phyloP scores from a whole-genome alignment of 139 green algal genomes.

The Tetraselmis chui region DNA sequence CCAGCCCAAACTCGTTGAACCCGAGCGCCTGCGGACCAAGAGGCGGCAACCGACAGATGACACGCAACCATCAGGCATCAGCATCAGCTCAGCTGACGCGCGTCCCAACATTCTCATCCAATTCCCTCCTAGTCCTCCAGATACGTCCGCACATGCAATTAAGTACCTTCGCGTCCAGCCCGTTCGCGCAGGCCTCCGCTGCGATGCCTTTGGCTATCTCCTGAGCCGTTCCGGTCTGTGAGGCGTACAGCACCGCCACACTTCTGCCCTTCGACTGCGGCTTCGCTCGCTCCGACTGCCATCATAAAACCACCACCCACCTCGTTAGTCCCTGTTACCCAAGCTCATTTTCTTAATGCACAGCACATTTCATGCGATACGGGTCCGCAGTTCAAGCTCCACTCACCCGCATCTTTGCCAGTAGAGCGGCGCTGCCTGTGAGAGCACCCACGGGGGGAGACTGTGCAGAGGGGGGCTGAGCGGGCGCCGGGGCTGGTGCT shows the following conservation, averaged over 20 bases:
- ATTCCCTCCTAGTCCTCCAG: too few species aligned
- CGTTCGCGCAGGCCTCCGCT: constrained; percentile 54
- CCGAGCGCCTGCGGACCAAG: constrained; percentile 31
- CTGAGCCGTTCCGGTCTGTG: constrained; percentile 81
- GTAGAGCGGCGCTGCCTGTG: constrained; percentile 10
- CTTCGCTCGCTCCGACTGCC: too few species aligned
- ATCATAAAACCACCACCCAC: too few species aligned
- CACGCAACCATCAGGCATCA: too few species aligned
- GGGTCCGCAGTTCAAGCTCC: background rate
- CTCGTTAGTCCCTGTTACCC: too few species aligned
- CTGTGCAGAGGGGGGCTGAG: too few species aligned
- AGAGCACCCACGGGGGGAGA: background rate
- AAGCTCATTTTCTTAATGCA: too few species aligned
- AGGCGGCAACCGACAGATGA: too few species aligned
- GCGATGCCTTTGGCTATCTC: constrained; percentile 86
- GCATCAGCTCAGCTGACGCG: too few species aligned
- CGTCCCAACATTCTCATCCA: too few species aligned
- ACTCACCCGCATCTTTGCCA: constrained; percentile 10
- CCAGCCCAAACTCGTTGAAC: constrained; percentile 71
- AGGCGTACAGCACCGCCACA: constrained; percentile 73
- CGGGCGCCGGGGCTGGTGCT: constrained; percentile 6
- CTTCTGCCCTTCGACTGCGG: too few species aligned
- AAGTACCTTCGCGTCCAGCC: constrained; percentile 37
- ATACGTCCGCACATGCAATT: background rate
- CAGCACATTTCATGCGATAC: background rate